These are phyloP conservation scores for Talinum fruticosum DNA, from an alignment of 148 eudicot genomes.

Conservation along the genomic window DNA sequence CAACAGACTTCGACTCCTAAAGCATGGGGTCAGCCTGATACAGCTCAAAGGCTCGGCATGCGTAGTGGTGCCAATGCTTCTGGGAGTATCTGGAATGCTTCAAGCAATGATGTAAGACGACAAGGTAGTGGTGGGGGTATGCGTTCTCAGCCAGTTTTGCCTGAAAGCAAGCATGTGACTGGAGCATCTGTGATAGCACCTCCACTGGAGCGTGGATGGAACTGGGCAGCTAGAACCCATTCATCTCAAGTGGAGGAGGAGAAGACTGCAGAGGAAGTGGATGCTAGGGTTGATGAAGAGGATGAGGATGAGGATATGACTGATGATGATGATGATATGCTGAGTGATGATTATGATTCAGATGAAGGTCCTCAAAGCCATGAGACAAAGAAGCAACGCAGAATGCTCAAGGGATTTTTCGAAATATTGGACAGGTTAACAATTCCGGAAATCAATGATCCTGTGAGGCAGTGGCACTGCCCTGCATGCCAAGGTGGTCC, in stretches of 20 bases:
- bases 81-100: conserved; percentile 23
- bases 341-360: conserved; percentile 51
- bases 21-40: conserved; percentile 52
- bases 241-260: conserved; percentile 23
- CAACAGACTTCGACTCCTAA: conserved; percentile 37
- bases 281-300: conserved; percentile 20
- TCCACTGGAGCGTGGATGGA: conserved; percentile 44
- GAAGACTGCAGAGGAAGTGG: conserved; percentile 2
- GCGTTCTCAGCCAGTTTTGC: too few relatives aligned
- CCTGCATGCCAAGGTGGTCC: conserved; percentile 85
- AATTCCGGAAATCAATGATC: conserved; percentile 49
- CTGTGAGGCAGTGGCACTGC: conserved; percentile 75
- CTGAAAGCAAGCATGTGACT: neutral
- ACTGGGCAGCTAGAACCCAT: conserved; percentile 27
- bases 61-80: conserved; percentile 22
- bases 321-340: conserved; percentile 55
- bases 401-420: conserved; percentile 49
- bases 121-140: conserved; percentile 31
- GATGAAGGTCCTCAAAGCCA: conserved; percentile 52
- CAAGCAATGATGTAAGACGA: conserved; percentile 16
- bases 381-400: conserved; percentile 46
- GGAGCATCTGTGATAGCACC: conserved; percentile 30
- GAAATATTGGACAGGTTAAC: conserved; percentile 42
- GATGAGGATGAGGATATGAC: conserved; percentile 32
- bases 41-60: conserved; percentile 31